phyloP scores from a whole-genome alignment of 2,329 filamentous ascomycete species.

The Epichloe coenophiala region DNA sequence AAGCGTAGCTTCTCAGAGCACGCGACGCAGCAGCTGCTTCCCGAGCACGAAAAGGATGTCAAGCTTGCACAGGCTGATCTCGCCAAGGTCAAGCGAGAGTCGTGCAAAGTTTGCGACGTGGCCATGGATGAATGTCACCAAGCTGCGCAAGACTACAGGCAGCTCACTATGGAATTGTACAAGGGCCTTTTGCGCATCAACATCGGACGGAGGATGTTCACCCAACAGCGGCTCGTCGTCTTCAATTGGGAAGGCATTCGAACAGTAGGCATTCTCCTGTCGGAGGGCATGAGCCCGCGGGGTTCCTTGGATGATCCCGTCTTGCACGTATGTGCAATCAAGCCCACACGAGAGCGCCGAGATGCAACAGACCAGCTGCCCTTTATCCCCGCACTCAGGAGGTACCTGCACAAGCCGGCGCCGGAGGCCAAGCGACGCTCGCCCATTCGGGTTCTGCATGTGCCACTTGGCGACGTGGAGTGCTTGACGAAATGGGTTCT shows the following conservation, averaged over 20 bases:
- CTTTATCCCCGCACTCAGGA: conserved; percentile 59
- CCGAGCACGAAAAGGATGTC: conserved; percentile 91
- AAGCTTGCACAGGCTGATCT: conserved; percentile 84
- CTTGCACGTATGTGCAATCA: conserved; percentile 69
- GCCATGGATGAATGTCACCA: conserved; percentile 72
- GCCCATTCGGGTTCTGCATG: conserved; percentile 50
- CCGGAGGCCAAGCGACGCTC: conserved; percentile 49
- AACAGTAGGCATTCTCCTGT: conserved; percentile 66
- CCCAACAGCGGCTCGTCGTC: conserved; percentile 62
- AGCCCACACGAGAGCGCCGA: conserved; percentile 50
- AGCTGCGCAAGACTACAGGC: conserved; percentile 66
- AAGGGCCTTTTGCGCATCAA: conserved; percentile 65
- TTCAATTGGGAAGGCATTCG: conserved; percentile 76
- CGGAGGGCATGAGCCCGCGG: conserved; percentile 58
- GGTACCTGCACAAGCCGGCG: conserved; percentile 48
- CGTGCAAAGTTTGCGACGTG: conserved; percentile 68
- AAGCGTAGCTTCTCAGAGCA: conserved; percentile 98
- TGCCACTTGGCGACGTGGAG: conserved; percentile 69
- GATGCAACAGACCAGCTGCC: conserved; percentile 78
- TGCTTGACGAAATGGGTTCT: conserved; percentile 61
- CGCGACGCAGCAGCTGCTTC: conserved; percentile 83
- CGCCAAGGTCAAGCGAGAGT: conserved; percentile 75
- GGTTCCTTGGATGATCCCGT: conserved; percentile 44
- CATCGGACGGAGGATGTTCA: conserved; percentile 68
- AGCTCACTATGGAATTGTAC: conserved; percentile 71